A percentile compares a stretch with the other conserved stretches of the same genome.
These are phyloP conservation scores for Theileria parva DNA, from an alignment of 169 alveolate genomes.

Conservation along the genomic window DNA sequence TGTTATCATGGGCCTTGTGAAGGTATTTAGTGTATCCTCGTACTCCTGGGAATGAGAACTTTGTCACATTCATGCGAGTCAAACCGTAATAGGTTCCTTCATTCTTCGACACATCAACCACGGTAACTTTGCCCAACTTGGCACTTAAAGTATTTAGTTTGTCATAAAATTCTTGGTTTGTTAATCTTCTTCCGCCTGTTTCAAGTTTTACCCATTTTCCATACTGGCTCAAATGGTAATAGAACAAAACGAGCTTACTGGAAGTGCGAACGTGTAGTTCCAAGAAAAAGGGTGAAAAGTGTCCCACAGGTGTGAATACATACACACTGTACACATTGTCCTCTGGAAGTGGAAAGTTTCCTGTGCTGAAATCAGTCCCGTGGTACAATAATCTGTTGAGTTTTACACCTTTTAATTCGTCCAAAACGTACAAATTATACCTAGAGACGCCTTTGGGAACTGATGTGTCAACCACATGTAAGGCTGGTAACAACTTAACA, in stretches of 20 bases:
- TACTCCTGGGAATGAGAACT: background rate
- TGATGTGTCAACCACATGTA: slow-evolving; percentile 1
- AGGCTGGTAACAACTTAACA: background rate
- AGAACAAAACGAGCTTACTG: background rate
- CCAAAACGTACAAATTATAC: slow-evolving; percentile 4
- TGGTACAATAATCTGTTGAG: background rate
- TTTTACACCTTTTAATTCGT: background rate
- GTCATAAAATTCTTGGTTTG: background rate
- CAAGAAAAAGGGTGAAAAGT: slow-evolving; percentile 13
- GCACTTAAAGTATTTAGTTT: background rate
- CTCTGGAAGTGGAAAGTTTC: slow-evolving; percentile 5
- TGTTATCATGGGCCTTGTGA: background rate
- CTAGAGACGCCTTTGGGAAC: slow-evolving; percentile 6
- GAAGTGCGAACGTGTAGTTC: slow-evolving; percentile 8
- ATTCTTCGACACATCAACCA: slow-evolving; percentile 13
- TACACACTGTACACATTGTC: slow-evolving; percentile 1
- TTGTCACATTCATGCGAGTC: background rate
- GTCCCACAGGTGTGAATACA: background rate
- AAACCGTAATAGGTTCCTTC: slow-evolving; percentile 17
- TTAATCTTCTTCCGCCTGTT: background rate
- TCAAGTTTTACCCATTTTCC: slow-evolving; percentile 20
- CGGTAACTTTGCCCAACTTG: slow-evolving; percentile 14
- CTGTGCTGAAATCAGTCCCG: slow-evolving; percentile 3
- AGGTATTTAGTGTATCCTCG: slow-evolving; percentile 11
- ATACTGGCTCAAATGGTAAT: slow-evolving; percentile 8